phyloP scores from a whole-genome alignment of 2,329 filamentous ascomycete genomes.

The Curvularia verruculosa region DNA sequence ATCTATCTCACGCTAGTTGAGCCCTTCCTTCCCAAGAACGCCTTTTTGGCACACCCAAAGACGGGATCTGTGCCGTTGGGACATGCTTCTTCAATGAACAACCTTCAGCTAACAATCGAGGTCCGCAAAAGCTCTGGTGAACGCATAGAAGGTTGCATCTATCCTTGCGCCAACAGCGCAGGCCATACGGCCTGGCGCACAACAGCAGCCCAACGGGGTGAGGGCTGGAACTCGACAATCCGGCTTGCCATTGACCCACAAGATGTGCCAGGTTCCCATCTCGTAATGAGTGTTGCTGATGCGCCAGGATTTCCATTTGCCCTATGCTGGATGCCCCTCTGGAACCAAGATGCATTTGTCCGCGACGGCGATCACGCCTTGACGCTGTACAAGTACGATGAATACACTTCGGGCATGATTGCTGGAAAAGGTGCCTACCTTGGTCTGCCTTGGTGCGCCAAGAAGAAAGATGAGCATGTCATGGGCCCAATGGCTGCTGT shows the following conservation, averaged over 20 bases:
- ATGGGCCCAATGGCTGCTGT: slow-evolving; percentile 82
- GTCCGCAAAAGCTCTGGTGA: slow-evolving; percentile 80
- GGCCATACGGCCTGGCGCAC: slow-evolving; percentile 88
- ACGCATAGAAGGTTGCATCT: slow-evolving; percentile 86
- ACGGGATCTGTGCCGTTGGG: slow-evolving; percentile 79
- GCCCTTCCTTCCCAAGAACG: slow-evolving; percentile 73
- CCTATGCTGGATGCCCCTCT: slow-evolving; percentile 89
- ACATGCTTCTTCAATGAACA: slow-evolving; percentile 68
- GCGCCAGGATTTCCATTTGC: slow-evolving; percentile 88
- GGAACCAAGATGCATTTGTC: slow-evolving; percentile 89
- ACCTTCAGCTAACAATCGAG: slow-evolving; percentile 87
- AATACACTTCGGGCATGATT: slow-evolving; percentile 78
- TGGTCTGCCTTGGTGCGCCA: slow-evolving; percentile 79
- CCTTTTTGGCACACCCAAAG: slow-evolving; percentile 70
- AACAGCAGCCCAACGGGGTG: slow-evolving; percentile 76
- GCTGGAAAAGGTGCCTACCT: slow-evolving; percentile 85
- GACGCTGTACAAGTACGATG: slow-evolving; percentile 88
- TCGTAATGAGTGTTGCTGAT: slow-evolving; percentile 89
- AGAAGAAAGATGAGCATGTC: slow-evolving; percentile 72
- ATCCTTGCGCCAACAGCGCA: slow-evolving; percentile 78
- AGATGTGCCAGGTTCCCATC: slow-evolving; percentile 81
- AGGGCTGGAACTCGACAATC: slow-evolving; percentile 87
- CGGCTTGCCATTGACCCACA: slow-evolving; percentile 78
- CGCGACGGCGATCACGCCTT: slow-evolving; percentile 82
- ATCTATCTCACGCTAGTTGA: slow-evolving; percentile 90